Base-by-base conservation (phyloP, 805 yeast genomes). In the Saccharomycopsis amapae region DNA sequence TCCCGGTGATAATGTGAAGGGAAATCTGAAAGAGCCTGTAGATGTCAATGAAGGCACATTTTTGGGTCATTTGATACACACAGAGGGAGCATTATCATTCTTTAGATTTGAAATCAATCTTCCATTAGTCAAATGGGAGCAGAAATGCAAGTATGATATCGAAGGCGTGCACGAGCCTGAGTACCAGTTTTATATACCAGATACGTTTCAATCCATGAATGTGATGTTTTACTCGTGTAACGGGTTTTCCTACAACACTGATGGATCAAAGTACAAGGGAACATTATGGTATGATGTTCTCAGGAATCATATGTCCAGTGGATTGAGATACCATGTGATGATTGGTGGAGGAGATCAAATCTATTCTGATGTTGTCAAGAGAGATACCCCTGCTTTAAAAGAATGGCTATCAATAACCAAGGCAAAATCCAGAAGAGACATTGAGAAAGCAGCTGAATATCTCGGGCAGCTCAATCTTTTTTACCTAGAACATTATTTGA, bases 271-370 rank as follows among this genome's bases (percentile, higher is more conserved):
- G 4, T 93, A 78, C 65, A 76, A 78, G 48, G 85, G 89, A 4
- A 79, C 85, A 1, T 62, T 93, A 52, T 90, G 97, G 97, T 69
- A 66, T 31, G 97, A 90, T 58, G 95, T 90, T 2, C 56, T 89
- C 54, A 67, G 72, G 23, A 75, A 76, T 50, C 96, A 90, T 58
- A 60, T 61, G 4, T 60, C 18, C 17, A 39, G 25, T 23, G 62
- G 71, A 33, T 76, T 74, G 33, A 74, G 71, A 31, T 86, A 86
- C 62, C 96, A 90, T 61, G 97, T 87, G 4, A 89, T 90, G 96
- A 67, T 90, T 23, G 98, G 98, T 24, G 97, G 97, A 43, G 98
- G 98, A 22, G 98, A 90, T 64, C 98, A 90, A 65, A 75, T 90
- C 42, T 90, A 90, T 61, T 78, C 88, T 44, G 98, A 90, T 63